Percentiles rank a stretch among this genome's conserved stretches.
Conservation (phyloP, 441 rosid species). For the Rhodomyrtus psidioides region DNA sequence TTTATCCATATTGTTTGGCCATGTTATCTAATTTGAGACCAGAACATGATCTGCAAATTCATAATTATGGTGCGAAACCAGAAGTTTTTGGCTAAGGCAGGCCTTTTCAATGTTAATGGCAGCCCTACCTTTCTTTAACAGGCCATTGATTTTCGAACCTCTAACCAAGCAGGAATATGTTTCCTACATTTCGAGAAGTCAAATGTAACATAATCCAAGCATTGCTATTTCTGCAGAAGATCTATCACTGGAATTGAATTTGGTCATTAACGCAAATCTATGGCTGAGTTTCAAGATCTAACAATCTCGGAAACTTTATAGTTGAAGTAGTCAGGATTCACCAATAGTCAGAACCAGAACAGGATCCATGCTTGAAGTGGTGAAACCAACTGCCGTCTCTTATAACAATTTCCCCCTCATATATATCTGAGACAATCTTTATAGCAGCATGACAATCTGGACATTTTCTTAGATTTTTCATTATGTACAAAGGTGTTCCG, state of each 20-base stretch:
- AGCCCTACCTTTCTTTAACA: not conserved
- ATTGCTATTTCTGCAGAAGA: not conserved
- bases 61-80: not conserved
- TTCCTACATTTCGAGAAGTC: not conserved
- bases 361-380: conserved; percentile 54
- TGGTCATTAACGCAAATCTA: not conserved
- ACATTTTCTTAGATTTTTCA: conserved; percentile 77
- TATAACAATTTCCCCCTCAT: conserved; percentile 49
- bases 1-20: not conserved
- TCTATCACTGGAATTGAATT: not conserved
- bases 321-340: conserved; percentile 13
- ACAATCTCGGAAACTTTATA: not conserved
- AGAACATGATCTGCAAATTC: not conserved
- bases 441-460: conserved; percentile 74
- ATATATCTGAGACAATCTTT: conserved; percentile 48
- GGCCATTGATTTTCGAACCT: not conserved
- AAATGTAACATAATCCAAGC: not conserved
- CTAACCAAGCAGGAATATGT: not conserved
- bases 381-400: conserved; percentile 85
- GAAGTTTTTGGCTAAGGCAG: not conserved
- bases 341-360: conserved; percentile 84
- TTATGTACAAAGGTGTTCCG: conserved; percentile 36
- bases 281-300: not conserved
- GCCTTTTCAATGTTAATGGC: not conserved
- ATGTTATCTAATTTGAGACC: not conserved